A percentile compares a stretch with the other conserved stretches of the same genome.
Conservation (phyloP, 106 monocot species). For the Phalaenopsis aphrodite region DNA sequence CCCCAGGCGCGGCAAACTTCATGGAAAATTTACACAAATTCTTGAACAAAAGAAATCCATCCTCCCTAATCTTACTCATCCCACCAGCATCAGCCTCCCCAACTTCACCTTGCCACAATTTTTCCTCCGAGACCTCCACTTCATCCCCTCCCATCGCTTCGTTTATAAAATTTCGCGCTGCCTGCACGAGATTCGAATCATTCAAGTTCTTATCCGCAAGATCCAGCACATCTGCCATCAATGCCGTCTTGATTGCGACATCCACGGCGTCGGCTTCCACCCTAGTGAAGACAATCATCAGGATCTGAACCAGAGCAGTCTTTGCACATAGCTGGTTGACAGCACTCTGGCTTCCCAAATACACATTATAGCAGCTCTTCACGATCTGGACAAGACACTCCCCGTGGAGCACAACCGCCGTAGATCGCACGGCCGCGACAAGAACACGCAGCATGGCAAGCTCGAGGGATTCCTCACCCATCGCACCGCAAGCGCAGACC, state of each 20-base stretch:
- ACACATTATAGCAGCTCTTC: constrained; percentile 86
- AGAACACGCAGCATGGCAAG: constrained; percentile 57
- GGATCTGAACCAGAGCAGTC: constrained; percentile 64
- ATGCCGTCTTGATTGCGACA: constrained; percentile 36
- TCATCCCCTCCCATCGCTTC: constrained; percentile 60
- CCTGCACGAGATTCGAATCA: constrained; percentile 68
- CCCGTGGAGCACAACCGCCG: constrained; percentile 39
- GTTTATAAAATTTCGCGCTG: constrained; percentile 74
- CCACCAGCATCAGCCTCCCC: constrained; percentile 11
- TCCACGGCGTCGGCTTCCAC: constrained; percentile 53
- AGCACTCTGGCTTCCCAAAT: constrained; percentile 60
- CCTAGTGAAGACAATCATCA: constrained; percentile 55
- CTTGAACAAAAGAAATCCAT: constrained; percentile 80
- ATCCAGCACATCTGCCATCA: constrained; percentile 75
- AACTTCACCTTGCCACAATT: not conserved
- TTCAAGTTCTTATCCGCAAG: constrained; percentile 73
- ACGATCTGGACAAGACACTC: constrained; percentile 62
- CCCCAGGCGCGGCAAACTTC: constrained; percentile 67
- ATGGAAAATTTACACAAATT: constrained; percentile 91
- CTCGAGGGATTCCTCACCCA: constrained; percentile 67
- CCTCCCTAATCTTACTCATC: constrained; percentile 69
- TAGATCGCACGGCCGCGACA: constrained; percentile 59
- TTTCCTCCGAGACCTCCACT: not conserved
- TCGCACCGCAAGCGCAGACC: constrained; percentile 28
- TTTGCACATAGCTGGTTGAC: constrained; percentile 80